Base-by-base conservation (phyloP, 2,329 filamentous ascomycete genomes). In the Aspergillus versicolor region DNA sequence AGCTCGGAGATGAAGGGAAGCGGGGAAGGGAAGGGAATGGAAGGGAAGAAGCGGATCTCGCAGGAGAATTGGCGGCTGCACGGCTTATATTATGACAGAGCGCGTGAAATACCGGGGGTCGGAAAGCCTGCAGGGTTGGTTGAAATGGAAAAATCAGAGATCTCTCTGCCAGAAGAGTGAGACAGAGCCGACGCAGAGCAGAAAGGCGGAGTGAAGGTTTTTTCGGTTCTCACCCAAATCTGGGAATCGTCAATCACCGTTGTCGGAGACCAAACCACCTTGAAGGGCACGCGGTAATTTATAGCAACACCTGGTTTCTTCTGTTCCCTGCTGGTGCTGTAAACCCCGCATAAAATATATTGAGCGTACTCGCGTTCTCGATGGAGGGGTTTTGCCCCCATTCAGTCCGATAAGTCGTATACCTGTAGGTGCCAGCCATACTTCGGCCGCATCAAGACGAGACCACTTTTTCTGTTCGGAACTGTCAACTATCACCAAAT, bases 311-410 rank as follows among this genome's bases (percentile, higher is more conserved):
- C 30, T 24, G 37, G 21, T 37, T 17, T 34, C 50, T 43, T 34
- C 19, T 15, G 22, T 5, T 27, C n/a, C 15, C 21, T 41, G 32
- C 34, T 27, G 42, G 48, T n/a, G 37, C 9, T 21, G 30, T 12
- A 45, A 38, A 15, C 19, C 42, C 27, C 41, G 27, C 27, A 30
- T 30, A 30, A 30, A 30, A 30, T 11, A 30, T 11, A 30, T 30
- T 30, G 27, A 11, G 27, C 38, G 37, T 55, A 55, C 53, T 44
- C 53, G 40, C 46, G 52, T 54, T 45, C 52, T 41, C 8, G 12
- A 22, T 34, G 37, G 52, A 42, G 15, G 17, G 24, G 8, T 21
- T 37, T 37, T 37, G 34, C 4, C 27, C 3, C 27, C 27, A 30
- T 9, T 30, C 12, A 37, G 34, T n/a, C 15, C 13, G 15, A 37